These are phyloP conservation scores for Wickerhamomyces canadensis DNA, from an alignment of 805 yeast genomes.

Conservation along the genomic window DNA sequence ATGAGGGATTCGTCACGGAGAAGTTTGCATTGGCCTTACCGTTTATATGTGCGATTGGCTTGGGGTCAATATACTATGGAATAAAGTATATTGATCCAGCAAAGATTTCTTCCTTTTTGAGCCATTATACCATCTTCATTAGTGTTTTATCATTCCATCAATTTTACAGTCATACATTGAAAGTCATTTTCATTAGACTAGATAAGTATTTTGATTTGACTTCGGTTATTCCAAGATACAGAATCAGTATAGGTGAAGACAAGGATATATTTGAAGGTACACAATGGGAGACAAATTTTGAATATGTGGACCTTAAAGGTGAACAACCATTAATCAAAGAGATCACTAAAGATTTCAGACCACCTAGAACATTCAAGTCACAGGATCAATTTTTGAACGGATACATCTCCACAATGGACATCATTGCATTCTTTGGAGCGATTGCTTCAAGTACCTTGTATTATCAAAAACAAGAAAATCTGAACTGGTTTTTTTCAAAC, in stretches of 20 bases:
- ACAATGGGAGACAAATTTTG: slow-evolving; percentile 26
- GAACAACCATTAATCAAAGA: slow-evolving; percentile 1
- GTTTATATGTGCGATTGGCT: slow-evolving; percentile 33
- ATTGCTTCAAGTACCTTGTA: slow-evolving; percentile 12
- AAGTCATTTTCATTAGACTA: slow-evolving; percentile 25
- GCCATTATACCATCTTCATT: slow-evolving; percentile 29
- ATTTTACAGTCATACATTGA: slow-evolving; percentile 24
- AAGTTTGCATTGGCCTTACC: slow-evolving; percentile 39
- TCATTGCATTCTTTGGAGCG: slow-evolving; percentile 13
- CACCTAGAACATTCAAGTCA: not conserved
- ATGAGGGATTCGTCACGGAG: slow-evolving; percentile 7
- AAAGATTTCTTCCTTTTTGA: slow-evolving; percentile 28
- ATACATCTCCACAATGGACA: slow-evolving; percentile 4
- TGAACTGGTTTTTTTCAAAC: slow-evolving; percentile 45
- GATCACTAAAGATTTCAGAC: not conserved
- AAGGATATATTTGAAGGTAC: slow-evolving; percentile 34
- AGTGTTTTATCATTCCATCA: slow-evolving; percentile 28
- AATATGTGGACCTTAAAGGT: slow-evolving; percentile 4
- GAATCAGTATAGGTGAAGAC: slow-evolving; percentile 34
- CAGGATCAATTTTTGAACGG: not conserved
- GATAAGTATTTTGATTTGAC: slow-evolving; percentile 21
- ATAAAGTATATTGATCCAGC: slow-evolving; percentile 29
- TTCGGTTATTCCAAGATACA: slow-evolving; percentile 30
- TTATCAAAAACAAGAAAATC: slow-evolving; percentile 20
- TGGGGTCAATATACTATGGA: slow-evolving; percentile 34